phyloP scores from a whole-genome alignment of 441 rosid genomes.

The Populus hybrid region DNA sequence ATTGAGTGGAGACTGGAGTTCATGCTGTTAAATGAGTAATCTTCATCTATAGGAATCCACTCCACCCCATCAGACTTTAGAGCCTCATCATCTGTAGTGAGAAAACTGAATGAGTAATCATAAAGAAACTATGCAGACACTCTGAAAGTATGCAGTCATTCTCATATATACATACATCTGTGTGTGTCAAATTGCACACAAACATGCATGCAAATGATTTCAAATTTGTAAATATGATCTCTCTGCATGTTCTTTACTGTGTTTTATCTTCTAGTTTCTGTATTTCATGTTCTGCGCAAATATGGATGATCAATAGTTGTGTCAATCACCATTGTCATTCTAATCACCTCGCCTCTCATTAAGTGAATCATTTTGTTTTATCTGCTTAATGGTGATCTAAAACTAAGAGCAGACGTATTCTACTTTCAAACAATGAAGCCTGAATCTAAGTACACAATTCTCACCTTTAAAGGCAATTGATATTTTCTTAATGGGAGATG shows the following conservation, averaged over 20 bases:
- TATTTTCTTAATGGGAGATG: constrained; percentile 79
- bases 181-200: not conserved
- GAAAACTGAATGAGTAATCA: constrained; percentile 16
- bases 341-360: not conserved
- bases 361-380: not conserved
- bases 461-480: constrained; percentile 65
- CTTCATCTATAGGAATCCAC: constrained; percentile 36
- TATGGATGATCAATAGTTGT: not conserved
- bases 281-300: not conserved
- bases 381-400: constrained; percentile 1
- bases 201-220: not conserved
- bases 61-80: constrained; percentile 39
- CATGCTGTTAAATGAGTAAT: constrained; percentile 25
- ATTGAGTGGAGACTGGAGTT: constrained; percentile 41
- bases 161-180: not conserved
- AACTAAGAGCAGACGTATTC: not conserved
- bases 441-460: not conserved
- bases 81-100: constrained; percentile 49
- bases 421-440: not conserved
- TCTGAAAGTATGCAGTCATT: not conserved
- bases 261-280: not conserved
- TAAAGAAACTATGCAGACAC: not conserved
- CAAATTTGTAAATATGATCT: constrained; percentile 3
- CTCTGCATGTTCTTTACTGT: not conserved
- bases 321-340: not conserved